Conservation (phyloP, 768 basidiomycete genomes). For the Suillus alpinus region DNA sequence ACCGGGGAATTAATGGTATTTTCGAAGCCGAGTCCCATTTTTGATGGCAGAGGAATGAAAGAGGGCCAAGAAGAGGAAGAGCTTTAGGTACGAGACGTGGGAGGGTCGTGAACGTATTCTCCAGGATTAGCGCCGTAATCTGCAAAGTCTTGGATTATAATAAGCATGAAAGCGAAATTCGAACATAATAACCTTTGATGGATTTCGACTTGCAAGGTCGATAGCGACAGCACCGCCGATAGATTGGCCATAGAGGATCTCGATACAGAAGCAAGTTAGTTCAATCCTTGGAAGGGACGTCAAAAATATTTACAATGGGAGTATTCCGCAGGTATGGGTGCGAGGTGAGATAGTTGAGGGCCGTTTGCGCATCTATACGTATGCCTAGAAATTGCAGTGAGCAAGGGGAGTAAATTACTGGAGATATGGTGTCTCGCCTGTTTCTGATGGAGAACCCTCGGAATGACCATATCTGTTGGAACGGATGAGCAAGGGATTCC, state of each 20-base stretch:
- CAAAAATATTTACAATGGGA: constrained; percentile 50
- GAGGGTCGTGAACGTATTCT: constrained; percentile 91
- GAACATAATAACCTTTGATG: constrained; percentile 48
- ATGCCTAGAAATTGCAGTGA: constrained; percentile 51
- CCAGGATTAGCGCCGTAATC: constrained; percentile 80
- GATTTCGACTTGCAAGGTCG: constrained; percentile 79
- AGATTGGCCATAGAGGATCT: constrained; percentile 81
- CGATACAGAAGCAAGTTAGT: neutral
- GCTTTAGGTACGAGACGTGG: constrained; percentile 78
- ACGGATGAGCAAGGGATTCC: neutral
- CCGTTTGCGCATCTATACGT: constrained; percentile 81
- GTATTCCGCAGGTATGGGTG: constrained; percentile 65
- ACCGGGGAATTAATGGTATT: constrained; percentile 57
- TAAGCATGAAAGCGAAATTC: neutral
- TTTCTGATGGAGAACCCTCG: constrained; percentile 83
- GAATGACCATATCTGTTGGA: constrained; percentile 76
- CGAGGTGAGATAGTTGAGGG: constrained; percentile 67
- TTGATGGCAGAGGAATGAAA: constrained; percentile 81
- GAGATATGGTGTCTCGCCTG: constrained; percentile 44
- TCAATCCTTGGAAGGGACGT: neutral
- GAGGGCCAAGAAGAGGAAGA: constrained; percentile 67
- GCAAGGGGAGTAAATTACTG: neutral
- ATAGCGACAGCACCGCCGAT: constrained; percentile 94
- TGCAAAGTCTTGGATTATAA: constrained; percentile 23
- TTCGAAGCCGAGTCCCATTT: constrained; percentile 81